phyloP scores from a whole-genome alignment of 352 stramenopile genomes.

The Phytopythium montanum region DNA sequence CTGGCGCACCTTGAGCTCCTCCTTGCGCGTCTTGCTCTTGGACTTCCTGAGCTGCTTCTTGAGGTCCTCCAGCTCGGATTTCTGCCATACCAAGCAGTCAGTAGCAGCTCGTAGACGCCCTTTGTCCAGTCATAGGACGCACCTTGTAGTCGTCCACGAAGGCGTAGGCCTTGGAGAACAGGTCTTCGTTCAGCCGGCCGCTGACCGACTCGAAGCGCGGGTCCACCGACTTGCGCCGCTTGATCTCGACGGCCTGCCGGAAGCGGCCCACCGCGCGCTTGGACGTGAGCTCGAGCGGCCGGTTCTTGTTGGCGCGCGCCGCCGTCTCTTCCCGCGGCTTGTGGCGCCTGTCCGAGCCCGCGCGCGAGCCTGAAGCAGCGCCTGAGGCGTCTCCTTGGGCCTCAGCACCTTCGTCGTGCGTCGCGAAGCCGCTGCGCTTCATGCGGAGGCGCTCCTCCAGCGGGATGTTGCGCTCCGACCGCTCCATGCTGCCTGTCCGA shows the following conservation, averaged over 20 bases:
- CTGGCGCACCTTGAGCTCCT: constrained; percentile 77
- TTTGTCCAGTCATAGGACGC: neutral
- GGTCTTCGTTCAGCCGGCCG: constrained; percentile 86
- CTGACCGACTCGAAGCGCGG: constrained; percentile 85
- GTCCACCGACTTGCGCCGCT: constrained; percentile 68
- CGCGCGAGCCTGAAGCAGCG: neutral
- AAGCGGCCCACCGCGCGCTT: constrained; percentile 80
- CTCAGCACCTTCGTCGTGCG: constrained; percentile 10
- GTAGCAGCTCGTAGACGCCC: too few species aligned
- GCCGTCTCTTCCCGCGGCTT: constrained; percentile 13
- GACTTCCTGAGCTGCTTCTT: constrained; percentile 72
- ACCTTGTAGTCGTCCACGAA: constrained; percentile 90
- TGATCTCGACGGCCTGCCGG: constrained; percentile 80
- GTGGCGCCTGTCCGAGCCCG: constrained; percentile 10
- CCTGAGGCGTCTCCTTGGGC: neutral
- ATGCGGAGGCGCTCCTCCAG: constrained; percentile 72
- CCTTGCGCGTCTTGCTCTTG: constrained; percentile 65
- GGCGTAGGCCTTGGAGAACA: constrained; percentile 86
- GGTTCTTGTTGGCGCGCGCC: constrained; percentile 74
- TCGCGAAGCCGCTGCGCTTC: constrained; percentile 75
- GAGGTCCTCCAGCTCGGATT: constrained; percentile 82
- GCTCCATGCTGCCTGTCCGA: neutral
- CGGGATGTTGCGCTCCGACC: constrained; percentile 53
- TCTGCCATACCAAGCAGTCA: constrained; percentile 12
- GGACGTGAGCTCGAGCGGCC: constrained; percentile 79